These are phyloP conservation scores for Pyrenochaeta sp. DNA, from an alignment of 2,329 filamentous ascomycete genomes.

Conservation along the genomic window DNA sequence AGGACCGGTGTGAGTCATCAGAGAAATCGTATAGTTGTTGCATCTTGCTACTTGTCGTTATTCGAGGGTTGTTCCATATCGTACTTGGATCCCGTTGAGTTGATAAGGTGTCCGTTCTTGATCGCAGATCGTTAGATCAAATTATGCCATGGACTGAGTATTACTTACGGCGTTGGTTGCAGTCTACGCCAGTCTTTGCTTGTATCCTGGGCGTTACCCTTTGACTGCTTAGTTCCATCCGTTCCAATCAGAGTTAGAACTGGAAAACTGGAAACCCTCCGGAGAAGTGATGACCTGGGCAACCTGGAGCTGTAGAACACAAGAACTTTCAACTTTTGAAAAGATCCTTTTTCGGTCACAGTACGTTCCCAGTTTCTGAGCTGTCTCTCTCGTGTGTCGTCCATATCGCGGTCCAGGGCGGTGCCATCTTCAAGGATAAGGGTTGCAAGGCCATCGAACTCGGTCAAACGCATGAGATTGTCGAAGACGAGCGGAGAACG, in stretches of 20 bases:
- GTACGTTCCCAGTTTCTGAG: constrained; percentile 30
- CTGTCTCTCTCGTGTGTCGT: neutral
- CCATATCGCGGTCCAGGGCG: neutral
- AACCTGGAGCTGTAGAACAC: constrained; percentile 17
- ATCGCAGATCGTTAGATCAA: neutral
- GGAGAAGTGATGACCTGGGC: constrained; percentile 7
- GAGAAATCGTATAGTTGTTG: constrained; percentile 18
- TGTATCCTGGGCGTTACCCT: neutral
- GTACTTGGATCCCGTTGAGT: constrained; percentile 4
- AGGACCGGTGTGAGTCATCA: neutral
- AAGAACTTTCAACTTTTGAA: constrained; percentile 23
- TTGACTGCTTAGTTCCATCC: constrained; percentile 2
- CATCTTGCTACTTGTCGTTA: constrained; percentile 17
- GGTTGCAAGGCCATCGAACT: constrained; percentile 24
- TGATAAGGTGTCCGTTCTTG: neutral
- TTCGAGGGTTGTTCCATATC: constrained; percentile 9
- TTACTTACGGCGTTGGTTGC: no score
- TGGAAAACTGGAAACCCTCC: constrained; percentile 19
- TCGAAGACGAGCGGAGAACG: constrained; percentile 10
- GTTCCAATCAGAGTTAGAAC: constrained; percentile 22
- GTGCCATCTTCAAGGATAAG: constrained; percentile 20
- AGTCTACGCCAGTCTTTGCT: constrained; percentile 10
- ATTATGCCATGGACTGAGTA: no score
- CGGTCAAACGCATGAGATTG: constrained; percentile 23
- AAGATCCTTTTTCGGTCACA: constrained; percentile 21